Conservation (phyloP, 768 basidiomycete species). For the Solioccasus polychromus region DNA sequence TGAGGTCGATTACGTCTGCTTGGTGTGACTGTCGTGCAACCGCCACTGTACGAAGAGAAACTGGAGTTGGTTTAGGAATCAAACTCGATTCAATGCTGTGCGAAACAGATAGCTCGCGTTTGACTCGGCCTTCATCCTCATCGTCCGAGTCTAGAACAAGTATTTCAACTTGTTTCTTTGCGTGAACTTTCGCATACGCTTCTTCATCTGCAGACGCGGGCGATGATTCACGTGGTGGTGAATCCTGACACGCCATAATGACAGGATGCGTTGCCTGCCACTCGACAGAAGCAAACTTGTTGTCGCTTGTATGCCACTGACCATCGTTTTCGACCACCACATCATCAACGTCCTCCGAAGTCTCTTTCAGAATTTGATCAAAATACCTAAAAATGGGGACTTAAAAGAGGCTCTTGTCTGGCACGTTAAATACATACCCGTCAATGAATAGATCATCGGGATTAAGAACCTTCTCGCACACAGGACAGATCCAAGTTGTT, state of each 20-base stretch:
- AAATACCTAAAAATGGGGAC: constrained; percentile 76
- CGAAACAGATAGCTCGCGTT: constrained; percentile 71
- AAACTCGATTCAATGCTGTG: constrained; percentile 44
- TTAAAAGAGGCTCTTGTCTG: background rate
- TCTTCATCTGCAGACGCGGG: constrained; percentile 30
- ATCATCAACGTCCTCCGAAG: constrained; percentile 81
- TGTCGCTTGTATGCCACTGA: constrained; percentile 92
- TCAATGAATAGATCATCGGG: constrained; percentile 86
- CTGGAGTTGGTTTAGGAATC: constrained; percentile 28
- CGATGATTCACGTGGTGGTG: constrained; percentile 30
- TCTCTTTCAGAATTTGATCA: constrained; percentile 75
- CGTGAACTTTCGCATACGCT: constrained; percentile 37
- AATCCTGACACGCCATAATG: constrained; percentile 18
- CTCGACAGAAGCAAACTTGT: constrained; percentile 69
- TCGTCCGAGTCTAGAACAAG: constrained; percentile 71
- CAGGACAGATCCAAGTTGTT: constrained; percentile 93
- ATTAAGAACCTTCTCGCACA: constrained; percentile 79
- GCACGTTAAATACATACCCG: constrained; percentile 52
- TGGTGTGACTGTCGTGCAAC: constrained; percentile 30
- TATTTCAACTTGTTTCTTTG: constrained; percentile 54
- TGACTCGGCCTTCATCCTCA: constrained; percentile 74
- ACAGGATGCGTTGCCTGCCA: constrained; percentile 65
- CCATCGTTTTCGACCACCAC: constrained; percentile 93
- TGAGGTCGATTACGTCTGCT: constrained; percentile 78
- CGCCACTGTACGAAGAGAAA: constrained; percentile 15